Conservation (phyloP, 2,329 filamentous ascomycete genomes). For the Trichoderma arundinaceum region DNA sequence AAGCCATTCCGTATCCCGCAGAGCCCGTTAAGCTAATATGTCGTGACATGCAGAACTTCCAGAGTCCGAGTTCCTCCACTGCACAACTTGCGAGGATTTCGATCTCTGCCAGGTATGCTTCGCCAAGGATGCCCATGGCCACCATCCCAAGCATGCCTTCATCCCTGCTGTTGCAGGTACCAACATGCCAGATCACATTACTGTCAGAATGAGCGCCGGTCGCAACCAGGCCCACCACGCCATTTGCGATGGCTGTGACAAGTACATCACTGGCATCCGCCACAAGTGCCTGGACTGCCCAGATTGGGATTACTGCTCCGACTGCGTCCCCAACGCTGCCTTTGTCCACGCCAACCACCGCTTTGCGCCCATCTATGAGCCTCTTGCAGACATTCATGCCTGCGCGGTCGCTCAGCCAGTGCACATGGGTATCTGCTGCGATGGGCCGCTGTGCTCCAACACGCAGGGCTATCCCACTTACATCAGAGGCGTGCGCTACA, state of each 20-base stretch:
- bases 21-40: slow-evolving; percentile 38
- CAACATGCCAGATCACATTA: slow-evolving; percentile 64
- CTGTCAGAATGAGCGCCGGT: slow-evolving; percentile 74
- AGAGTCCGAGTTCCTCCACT: slow-evolving; percentile 84
- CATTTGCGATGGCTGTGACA: slow-evolving; percentile 93
- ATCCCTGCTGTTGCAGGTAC: slow-evolving; percentile 68
- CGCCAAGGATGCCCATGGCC: slow-evolving; percentile 76
- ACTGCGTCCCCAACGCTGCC: slow-evolving; percentile 71
- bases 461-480: slow-evolving; percentile 64
- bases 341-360: slow-evolving; percentile 81
- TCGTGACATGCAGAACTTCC: slow-evolving; percentile 61
- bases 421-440: slow-evolving; percentile 90
- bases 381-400: slow-evolving; percentile 50
- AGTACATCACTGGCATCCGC: slow-evolving; percentile 81
- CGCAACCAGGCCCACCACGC: slow-evolving; percentile 84
- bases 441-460: slow-evolving; percentile 82
- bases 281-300: slow-evolving; percentile 98
- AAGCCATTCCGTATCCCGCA: slow-evolving; percentile 33
- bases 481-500: slow-evolving; percentile 89
- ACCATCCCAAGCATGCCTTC: slow-evolving; percentile 88
- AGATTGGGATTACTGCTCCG: slow-evolving; percentile 92
- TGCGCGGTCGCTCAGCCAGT: slow-evolving; percentile 47
- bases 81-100: slow-evolving; percentile 83
- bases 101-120: slow-evolving; percentile 91
- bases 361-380: slow-evolving; percentile 86